These are phyloP conservation scores for Coccomyxa sp. DNA, from an alignment of 139 green algal species.

Conservation along the genomic window DNA sequence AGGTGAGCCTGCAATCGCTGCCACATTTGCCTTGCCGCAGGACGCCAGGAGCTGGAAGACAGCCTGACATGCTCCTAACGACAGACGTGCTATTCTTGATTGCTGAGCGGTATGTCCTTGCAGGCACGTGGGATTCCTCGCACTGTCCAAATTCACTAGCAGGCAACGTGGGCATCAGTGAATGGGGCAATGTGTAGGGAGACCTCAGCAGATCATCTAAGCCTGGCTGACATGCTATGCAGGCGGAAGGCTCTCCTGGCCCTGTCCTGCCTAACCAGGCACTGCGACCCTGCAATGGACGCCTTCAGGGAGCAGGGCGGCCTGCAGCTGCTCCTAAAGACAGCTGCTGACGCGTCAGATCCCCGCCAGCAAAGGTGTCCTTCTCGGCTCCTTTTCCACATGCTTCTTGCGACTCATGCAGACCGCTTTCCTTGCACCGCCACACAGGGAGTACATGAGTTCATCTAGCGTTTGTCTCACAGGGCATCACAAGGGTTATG, in stretches of 20 bases:
- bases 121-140: background rate
- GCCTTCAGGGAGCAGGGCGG: constrained; percentile 27
- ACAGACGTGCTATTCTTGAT: background rate
- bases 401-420: no score
- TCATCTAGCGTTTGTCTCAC: no score
- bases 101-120: background rate
- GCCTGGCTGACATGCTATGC: background rate
- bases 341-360: background rate
- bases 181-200: no score
- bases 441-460: no score
- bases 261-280: constrained; percentile 51
- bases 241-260: constrained; percentile 56
- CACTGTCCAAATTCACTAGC: background rate
- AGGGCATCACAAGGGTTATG: no score
- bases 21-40: background rate
- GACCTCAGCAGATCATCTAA: no score
- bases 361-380: background rate
- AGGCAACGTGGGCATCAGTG: no score
- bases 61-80: background rate
- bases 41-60: background rate
- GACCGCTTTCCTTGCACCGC: no score
- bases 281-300: constrained; percentile 36
- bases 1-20: background rate
- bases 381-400: no score
- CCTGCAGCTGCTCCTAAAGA: background rate